These are phyloP conservation scores for Raddia distichophylla DNA, from an alignment of 176 grass and related monocot genomes.

Conservation along the genomic window DNA sequence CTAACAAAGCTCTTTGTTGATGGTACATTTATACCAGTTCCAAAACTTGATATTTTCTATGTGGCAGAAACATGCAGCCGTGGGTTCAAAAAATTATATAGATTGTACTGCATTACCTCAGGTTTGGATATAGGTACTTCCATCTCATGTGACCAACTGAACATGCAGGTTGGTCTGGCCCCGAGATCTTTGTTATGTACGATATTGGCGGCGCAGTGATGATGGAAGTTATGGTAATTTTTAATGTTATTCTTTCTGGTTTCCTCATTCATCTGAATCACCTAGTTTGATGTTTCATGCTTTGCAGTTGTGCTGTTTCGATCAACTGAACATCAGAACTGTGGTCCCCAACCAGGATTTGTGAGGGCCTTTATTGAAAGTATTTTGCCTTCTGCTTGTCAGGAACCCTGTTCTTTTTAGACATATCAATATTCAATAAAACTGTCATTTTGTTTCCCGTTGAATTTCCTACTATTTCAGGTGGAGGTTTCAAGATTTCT, in stretches of 20 bases:
- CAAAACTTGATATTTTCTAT: not conserved
- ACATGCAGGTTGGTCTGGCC: conserved; percentile 88
- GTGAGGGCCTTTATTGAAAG: conserved; percentile 90
- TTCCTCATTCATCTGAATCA: conserved; percentile 33
- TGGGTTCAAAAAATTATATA: not conserved
- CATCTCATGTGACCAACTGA: conserved; percentile 40
- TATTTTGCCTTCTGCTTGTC: conserved; percentile 53
- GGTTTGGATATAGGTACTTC: conserved; percentile 21
- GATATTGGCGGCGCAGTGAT: conserved; percentile 97
- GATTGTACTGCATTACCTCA: conserved; percentile 33
- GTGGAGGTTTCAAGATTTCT: conserved; percentile 98
- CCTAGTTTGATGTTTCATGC: conserved; percentile 16
- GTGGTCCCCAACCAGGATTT: conserved; percentile 90
- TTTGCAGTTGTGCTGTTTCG: conserved; percentile 86
- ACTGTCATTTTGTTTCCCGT: conserved; percentile 17
- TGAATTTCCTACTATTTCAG: conserved; percentile 49
- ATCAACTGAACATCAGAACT: conserved; percentile 90
- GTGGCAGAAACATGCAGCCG: conserved; percentile 11
- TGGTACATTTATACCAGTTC: not conserved
- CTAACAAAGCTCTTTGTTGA: conserved; percentile 1
- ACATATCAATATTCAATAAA: not conserved
- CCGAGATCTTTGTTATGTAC: conserved; percentile 94
- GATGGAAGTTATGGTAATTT: conserved; percentile 96
- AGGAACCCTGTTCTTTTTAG: not conserved
- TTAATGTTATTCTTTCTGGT: conserved; percentile 33